Conservation (phyloP, 257 asterid genomes). For the Datura wrightii region DNA sequence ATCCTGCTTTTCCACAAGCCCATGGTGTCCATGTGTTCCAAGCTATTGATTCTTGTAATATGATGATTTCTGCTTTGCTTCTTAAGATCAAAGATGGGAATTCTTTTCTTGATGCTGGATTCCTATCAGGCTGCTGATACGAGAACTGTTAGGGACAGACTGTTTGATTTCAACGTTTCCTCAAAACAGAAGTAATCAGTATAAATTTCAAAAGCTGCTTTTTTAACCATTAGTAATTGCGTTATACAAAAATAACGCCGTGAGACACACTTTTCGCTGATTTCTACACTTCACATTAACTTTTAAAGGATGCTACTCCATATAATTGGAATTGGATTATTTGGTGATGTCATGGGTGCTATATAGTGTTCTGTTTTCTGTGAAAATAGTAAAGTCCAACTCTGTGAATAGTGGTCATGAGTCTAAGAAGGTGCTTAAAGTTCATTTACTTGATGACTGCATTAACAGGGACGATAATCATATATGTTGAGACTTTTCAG, state of each 20-base stretch:
- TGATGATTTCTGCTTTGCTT: not conserved
- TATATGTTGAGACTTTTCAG: too few species aligned
- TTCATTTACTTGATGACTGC: too few species aligned
- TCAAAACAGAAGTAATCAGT: not conserved
- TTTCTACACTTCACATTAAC: not conserved
- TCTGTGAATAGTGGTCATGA: not conserved
- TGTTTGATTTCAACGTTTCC: not conserved
- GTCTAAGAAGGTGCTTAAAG: too few species aligned
- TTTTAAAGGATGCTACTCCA: not conserved
- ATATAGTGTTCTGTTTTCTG: not conserved
- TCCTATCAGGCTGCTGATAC: not conserved
- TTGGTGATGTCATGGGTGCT: not conserved
- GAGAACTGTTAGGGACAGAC: not conserved
- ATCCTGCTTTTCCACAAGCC: slow-evolving; percentile 9
- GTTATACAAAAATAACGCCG: not conserved
- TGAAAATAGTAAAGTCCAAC: not conserved
- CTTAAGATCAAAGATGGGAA: not conserved
- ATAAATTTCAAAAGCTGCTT: not conserved
- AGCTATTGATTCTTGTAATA: not conserved
- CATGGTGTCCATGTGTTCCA: not conserved
- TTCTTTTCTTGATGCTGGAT: not conserved
- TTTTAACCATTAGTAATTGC: not conserved
- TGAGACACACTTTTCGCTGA: not conserved
- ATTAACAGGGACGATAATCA: too few species aligned
- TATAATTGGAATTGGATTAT: not conserved